Evolutionary conservation across 1,139 yeast genomes (phyloP), one percentile per base, ranked within the genome.

Genomic region (Arxiozyma telluris): DNA sequence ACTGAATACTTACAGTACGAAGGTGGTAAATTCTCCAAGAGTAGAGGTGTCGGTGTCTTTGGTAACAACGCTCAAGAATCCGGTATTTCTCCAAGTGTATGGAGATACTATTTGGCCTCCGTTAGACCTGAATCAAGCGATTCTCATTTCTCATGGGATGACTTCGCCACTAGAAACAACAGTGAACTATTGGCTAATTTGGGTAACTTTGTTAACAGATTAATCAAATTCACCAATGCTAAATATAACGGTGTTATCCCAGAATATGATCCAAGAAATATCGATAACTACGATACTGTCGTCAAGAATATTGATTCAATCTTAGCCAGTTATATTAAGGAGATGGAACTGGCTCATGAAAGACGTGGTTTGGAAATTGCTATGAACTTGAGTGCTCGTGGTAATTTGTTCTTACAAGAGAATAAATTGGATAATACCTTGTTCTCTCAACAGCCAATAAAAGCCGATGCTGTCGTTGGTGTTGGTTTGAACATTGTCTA

Each of bases 1-100:
- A 93, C 99, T 18, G 99, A 93, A 73, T 93, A 93, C 69, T 78
- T 93, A 66, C 98, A 93, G 72, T 93, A 93, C 68, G 98, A 93
- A 75, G 95, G 94, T 57, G 98, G 98, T 59, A 93, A 94, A 72
- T 93, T 93, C 75, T 91, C 98, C 57, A 93, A 93, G 74, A 88
- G 96, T 30, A 83, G 98, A 74, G 94, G 94, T 61, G 81, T 93
- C 57, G 99, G 99, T 72, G 99, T 93, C 34, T 93, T 93, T 68
- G 99, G 99, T 67, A 91, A 93, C 75, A 90, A 89, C 69, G 99
- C 98, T 45, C 83, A 89, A 73, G 96, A 87, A 45, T 87, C 95
- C 44, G 96, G 97, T 44, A 73, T 93, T 42, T 77, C 96, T 1
- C 83, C 98, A 47, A 85, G 96, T 44, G 97, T 93, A 48, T 93